These are phyloP conservation scores for Mycena vitilis DNA, from an alignment of 768 basidiomycete species.

Conservation along the genomic window DNA sequence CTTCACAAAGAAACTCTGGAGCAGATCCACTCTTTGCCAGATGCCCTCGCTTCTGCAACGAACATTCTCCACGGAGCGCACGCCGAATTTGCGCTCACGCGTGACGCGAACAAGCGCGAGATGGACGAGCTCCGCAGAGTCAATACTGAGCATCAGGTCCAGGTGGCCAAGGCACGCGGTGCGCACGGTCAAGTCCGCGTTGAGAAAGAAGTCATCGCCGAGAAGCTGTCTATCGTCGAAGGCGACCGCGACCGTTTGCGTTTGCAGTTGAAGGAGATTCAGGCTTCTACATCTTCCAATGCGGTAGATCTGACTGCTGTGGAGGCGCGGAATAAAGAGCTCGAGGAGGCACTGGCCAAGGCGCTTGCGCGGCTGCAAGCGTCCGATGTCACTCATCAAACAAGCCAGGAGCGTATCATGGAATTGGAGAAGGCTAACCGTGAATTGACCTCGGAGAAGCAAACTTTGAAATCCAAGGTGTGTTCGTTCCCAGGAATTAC, in stretches of 20 bases:
- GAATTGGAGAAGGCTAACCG: conserved; percentile 72
- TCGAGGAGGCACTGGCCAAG: conserved; percentile 80
- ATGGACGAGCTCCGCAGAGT: conserved; percentile 75
- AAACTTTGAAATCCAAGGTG: conserved; percentile 70
- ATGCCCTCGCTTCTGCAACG: conserved; percentile 63
- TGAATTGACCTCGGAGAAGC: conserved; percentile 67
- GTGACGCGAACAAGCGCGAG: conserved; percentile 69
- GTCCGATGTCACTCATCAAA: conserved; percentile 75
- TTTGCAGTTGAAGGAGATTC: conserved; percentile 65
- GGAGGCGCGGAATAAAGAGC: conserved; percentile 65
- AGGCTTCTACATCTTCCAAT: conserved; percentile 55
- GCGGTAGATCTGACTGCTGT: conserved; percentile 59
- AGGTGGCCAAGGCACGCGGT: conserved; percentile 80
- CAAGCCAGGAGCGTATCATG: conserved; percentile 67
- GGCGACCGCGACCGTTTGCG: conserved; percentile 73
- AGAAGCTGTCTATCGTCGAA: conserved; percentile 71
- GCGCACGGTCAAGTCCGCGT: conserved; percentile 83
- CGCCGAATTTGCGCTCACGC: conserved; percentile 69
- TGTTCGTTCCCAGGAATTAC: conserved; percentile 34
- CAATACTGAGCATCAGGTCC: conserved; percentile 78
- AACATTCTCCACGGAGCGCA: conserved; percentile 69
- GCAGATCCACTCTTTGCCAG: conserved; percentile 70
- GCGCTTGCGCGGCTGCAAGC: conserved; percentile 78
- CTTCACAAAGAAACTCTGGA: conserved; percentile 65
- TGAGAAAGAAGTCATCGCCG: conserved; percentile 80